Conservation (phyloP, 192 early-diverging fungal species). For the Entomortierella lignicola region DNA sequence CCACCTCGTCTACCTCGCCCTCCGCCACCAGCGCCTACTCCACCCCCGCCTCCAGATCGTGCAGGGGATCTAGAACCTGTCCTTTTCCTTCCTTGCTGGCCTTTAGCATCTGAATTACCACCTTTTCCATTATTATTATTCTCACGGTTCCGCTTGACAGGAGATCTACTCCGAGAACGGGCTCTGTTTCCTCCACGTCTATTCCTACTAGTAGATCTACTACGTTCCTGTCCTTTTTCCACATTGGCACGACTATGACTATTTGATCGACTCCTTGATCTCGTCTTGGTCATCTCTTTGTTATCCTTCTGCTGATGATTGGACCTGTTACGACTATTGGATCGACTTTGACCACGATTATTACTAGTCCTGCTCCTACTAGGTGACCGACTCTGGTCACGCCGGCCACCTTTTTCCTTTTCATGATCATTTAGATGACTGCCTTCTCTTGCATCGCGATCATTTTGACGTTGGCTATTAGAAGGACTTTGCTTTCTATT, state of each 20-base stretch:
- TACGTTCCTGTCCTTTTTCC: constrained; percentile 5
- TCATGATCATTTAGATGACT: constrained; percentile 15
- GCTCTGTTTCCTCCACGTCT: constrained; percentile 13
- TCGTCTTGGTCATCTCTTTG: constrained; percentile 7
- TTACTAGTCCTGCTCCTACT: background rate
- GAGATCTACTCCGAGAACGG: constrained; percentile 8
- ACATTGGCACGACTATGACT: background rate
- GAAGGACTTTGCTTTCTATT: constrained; percentile 11
- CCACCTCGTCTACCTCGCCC: constrained; percentile 10
- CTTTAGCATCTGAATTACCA: constrained; percentile 4
- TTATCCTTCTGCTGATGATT: constrained; percentile 8
- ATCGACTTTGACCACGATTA: constrained; percentile 12
- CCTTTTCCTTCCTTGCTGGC: constrained; percentile 15
- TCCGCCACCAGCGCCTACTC: constrained; percentile 7
- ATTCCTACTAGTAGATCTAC: constrained; percentile 9
- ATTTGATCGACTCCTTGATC: constrained; percentile 15
- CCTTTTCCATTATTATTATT: constrained; percentile 6
- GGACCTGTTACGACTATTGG: constrained; percentile 3
- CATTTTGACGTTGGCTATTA: background rate
- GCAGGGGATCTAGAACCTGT: constrained; percentile 21
- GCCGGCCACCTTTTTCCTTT: background rate
- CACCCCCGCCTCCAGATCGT: constrained; percentile 16
- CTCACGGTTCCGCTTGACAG: constrained; percentile 10
- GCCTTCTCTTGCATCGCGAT: background rate
- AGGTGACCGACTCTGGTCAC: constrained; percentile 12